Evolutionary conservation across 2,329 filamentous ascomycete genomes (phyloP), one percentile per base, ranked within the genome.

Genomic region (Hortaea sp.): DNA sequence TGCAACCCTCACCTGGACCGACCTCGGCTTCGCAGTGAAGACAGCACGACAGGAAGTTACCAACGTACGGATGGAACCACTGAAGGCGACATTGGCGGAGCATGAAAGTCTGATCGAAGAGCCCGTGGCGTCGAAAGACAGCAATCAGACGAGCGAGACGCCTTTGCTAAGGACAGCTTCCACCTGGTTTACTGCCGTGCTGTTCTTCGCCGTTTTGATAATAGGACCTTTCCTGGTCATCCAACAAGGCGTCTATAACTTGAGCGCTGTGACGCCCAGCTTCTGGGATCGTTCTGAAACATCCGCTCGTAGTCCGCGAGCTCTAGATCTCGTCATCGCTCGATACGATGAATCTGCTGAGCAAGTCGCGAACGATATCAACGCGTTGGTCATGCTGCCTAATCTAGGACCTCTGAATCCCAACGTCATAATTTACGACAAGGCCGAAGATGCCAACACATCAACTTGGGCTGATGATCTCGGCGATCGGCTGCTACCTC

Each of bases 401-500:
- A 9, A 10, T 11, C 29, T 49, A 27, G 35, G 13, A 28, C 12
- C 13, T 9, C 34, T 43, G 20, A 13, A 32, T 3, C 41, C 45
- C 6, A 47, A 12, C 10, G 37, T 47, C 27, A 20, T 39, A 9
- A 29, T 50, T 3, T 50, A 50, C 43, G 39, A 47, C 42, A 50
- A 50, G 29, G 28, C 20, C 7, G 35, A 31, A 7, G 29, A 45
- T 30, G 32, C 32, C 7, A 35, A 35, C 32, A 35, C 32, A 35
- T 41, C 38, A 6, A 9, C 29, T 13, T 37, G 39, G 27, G 11
- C 32, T 29, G 32, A 4, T 27, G 31, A 40, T 6, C 7, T 41
- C 13, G 31, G 27, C 27, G 6, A 44, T 10, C 35, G 32, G 12
- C 27, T 42, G 12, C 10, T 46, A 5, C 37, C 45, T 13, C 12